Evolutionary conservation across 306 rosid species (phyloP), one percentile per base, ranked within the genome.

Genomic region (cucumber (Cucumis sativus)): DNA sequence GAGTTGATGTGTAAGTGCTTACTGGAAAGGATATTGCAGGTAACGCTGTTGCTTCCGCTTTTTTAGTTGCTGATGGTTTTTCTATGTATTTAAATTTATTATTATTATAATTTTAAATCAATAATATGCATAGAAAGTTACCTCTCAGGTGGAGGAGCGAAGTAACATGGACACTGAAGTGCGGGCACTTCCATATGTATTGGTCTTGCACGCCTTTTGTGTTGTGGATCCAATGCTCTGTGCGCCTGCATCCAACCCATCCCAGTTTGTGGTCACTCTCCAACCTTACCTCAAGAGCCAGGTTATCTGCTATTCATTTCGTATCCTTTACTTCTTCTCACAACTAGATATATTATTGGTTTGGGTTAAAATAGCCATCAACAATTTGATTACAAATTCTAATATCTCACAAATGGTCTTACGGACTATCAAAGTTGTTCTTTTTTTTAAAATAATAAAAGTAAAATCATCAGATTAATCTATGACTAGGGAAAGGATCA

Each of bases 1-100:
- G 99, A 92, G 86, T 81, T 95, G 84, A 95, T 95, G 97, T 92
- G 99, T 93, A 92, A 92, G 86, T 92, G 96, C 86, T 87, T 95
- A 82, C 82, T 95, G 85, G 99, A 92, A 89, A 92, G 91, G 80
- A 91, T 95, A 81, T 82, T 95, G 85, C 97, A 85, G 99, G 99
- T 95, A 76, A 59, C 33, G 39, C 80, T 70, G 80, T 77, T 64
- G 68, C 60, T 72, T 80, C 63, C 37, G 41, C 56, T 70, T 45
- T 33, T 40, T 6, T 37, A 51, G 14, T 68, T 7, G 60, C 2
- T 21, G 75, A 81, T 70, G 43, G 52, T 77, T 66, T 54, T 6
- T 54, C 4, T 47, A 47, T 47, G 8, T 45, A 45, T 47, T 47
- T 12, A 47, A 13, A 51, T 51, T 51, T 51, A 5, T 51, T 51